Conservation (phyloP, 148 eudicot species). For the Cornus controversa region DNA sequence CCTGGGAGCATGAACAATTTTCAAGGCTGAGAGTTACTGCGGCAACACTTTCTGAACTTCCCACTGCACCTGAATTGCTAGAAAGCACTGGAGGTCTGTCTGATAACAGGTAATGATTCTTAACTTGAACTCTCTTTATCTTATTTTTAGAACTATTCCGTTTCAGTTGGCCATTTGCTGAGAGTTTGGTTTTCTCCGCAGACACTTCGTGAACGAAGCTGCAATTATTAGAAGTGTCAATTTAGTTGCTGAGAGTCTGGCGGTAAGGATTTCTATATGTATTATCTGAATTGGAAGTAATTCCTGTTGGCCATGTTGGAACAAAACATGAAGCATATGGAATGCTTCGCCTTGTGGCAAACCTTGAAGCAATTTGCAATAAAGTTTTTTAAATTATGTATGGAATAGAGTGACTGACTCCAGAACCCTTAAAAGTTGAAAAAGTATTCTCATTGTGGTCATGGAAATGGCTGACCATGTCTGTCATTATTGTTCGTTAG, state of each 20-base stretch:
- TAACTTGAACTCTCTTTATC: neutral
- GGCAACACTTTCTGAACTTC: constrained; percentile 76
- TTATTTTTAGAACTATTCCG: neutral
- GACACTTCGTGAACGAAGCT: constrained; percentile 65
- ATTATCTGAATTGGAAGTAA: neutral
- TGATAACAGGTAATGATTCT: constrained; percentile 68
- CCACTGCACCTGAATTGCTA: constrained; percentile 82
- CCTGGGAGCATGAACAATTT: constrained; percentile 99
- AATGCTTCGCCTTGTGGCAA: neutral
- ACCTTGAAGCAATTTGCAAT: neutral
- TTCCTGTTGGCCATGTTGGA: neutral
- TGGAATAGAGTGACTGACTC: neutral
- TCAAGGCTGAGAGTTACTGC: constrained; percentile 95
- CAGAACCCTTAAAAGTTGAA: no score
- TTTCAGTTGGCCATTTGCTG: constrained; percentile 10
- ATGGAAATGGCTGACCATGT: neutral
- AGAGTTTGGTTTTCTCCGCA: constrained; percentile 29
- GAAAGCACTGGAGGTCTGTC: constrained; percentile 76
- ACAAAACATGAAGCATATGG: neutral
- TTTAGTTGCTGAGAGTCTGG: constrained; percentile 97
- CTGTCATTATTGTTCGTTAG: neutral
- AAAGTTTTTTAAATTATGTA: neutral
- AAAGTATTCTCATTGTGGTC: neutral
- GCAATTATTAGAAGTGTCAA: constrained; percentile 65
- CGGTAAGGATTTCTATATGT: constrained; percentile 46